Evolutionary conservation across 441 rosid genomes (phyloP).

Genomic region (Adansonia grandidieri): DNA sequence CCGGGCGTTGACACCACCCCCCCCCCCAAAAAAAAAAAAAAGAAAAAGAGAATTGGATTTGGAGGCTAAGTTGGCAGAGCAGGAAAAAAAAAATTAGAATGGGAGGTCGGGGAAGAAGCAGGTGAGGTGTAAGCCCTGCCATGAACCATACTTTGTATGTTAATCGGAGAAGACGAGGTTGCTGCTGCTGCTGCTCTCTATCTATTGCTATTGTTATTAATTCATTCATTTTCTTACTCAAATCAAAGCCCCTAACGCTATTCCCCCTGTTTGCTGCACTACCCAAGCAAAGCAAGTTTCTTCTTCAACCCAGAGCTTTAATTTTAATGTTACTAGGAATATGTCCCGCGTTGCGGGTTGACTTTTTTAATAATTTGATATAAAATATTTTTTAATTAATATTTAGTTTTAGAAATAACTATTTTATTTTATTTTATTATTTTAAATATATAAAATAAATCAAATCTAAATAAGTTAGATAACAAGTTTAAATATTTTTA

Average conservation of each 20-base stretch:
- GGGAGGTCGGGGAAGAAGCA: neutral
- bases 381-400: no score
- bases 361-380: no score
- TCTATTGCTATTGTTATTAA: slow-evolving; percentile 28
- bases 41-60: neutral
- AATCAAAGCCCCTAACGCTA: slow-evolving; percentile 22
- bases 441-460: no score
- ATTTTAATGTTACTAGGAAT: no score
- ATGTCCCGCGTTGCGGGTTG: no score
- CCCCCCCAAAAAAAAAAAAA: no score
- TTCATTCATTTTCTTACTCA: slow-evolving; percentile 17
- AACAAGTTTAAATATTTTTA: no score
- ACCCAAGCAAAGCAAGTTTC: slow-evolving; percentile 30
- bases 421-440: no score
- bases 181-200: slow-evolving; percentile 13
- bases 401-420: no score
- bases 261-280: slow-evolving; percentile 22
- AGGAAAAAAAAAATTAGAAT: neutral
- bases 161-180: slow-evolving; percentile 25
- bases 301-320: neutral
- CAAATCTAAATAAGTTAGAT: no score
- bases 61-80: slow-evolving; percentile 10
- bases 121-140: slow-evolving; percentile 19
- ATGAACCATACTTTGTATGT: slow-evolving; percentile 29
- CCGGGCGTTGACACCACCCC: neutral